Conservation (phyloP, 768 basidiomycete species). For the Phlebiopsis gigantea region DNA sequence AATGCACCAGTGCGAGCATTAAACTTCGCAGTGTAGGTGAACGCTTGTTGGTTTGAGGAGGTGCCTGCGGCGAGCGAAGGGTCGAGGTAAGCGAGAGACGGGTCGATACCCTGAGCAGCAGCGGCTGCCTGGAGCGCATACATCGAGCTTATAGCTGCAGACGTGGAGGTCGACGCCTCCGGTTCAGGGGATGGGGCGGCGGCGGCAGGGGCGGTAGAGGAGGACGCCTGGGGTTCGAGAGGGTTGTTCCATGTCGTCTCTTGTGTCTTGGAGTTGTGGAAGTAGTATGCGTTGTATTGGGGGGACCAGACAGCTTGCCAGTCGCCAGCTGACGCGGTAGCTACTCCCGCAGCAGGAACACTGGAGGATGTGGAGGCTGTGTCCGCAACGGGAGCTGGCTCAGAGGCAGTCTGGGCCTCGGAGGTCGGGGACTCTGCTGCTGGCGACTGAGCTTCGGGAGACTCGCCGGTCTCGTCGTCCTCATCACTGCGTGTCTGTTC, state of each 20-base stretch:
- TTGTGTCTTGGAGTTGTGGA: constrained; percentile 68
- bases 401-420: background rate
- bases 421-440: background rate
- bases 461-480: background rate
- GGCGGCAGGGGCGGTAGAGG: constrained; percentile 24
- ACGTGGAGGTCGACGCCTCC: constrained; percentile 12
- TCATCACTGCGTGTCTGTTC: background rate
- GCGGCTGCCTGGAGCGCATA: constrained; percentile 64
- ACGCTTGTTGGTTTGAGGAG: constrained; percentile 25
- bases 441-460: background rate
- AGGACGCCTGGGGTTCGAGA: constrained; percentile 35
- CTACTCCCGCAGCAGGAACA: constrained; percentile 4
- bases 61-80: constrained; percentile 48
- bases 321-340: constrained; percentile 19
- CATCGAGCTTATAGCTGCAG: constrained; percentile 19
- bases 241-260: constrained; percentile 87
- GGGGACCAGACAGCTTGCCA: constrained; percentile 86
- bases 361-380: background rate
- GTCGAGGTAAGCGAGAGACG: constrained; percentile 74
- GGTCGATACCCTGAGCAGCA: constrained; percentile 77
- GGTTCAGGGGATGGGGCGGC: constrained; percentile 21
- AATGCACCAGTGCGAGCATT: constrained; percentile 81
- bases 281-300: constrained; percentile 78
- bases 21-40: constrained; percentile 60
- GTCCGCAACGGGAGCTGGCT: background rate